Base-by-base conservation (phyloP, 2,329 filamentous ascomycete species). In the Cadophora sp. region DNA sequence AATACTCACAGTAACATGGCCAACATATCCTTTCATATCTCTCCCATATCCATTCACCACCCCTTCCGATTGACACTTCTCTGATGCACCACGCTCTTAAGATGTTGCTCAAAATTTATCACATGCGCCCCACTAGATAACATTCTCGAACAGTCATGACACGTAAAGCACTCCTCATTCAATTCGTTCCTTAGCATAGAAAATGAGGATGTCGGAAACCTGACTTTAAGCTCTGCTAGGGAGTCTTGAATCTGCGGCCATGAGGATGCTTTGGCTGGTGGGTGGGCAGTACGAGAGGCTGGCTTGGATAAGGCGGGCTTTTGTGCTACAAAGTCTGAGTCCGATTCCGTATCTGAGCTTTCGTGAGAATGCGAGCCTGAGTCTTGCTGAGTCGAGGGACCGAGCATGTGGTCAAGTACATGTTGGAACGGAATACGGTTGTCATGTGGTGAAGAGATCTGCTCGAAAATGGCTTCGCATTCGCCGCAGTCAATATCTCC, bases 31-130 rank as follows among this genome's bases (percentile, higher is more conserved):
- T n/a, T n/a, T n/a, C n/a, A n/a, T n/a, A n/a, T n/a, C n/a, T n/a
- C n/a, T n/a, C n/a, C n/a, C n/a, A n/a, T n/a, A n/a, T n/a, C n/a
- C 31, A 34, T 5, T 43, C 14, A 43, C 11, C n/a, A 14, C 6
- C 27, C 26, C 27, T 31, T 34, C 53, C 53, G 53, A 2, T 6
- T 16, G 16, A 56, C 3, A 7, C n/a, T 56, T 3, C 8, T 4
- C 4, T 3, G 4, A 34, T 56, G 53, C 53, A 14, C 27, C 5
- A 5, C 16, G n/a, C 27, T 56, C 27, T 14, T 27, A 9, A 56
- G 53, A 56, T 56, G 53, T 27, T 34, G 27, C 29, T 56, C 53
- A 16, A 31, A 56, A 56, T 56, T 56, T 4, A 27, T 56, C 16
- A 56, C 34, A 34, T 16, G 34, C 4, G 53, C 29, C 16, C 27